Base-by-base conservation (phyloP, 2,329 filamentous ascomycete genomes). In the Pestalotiopsis sp. region DNA sequence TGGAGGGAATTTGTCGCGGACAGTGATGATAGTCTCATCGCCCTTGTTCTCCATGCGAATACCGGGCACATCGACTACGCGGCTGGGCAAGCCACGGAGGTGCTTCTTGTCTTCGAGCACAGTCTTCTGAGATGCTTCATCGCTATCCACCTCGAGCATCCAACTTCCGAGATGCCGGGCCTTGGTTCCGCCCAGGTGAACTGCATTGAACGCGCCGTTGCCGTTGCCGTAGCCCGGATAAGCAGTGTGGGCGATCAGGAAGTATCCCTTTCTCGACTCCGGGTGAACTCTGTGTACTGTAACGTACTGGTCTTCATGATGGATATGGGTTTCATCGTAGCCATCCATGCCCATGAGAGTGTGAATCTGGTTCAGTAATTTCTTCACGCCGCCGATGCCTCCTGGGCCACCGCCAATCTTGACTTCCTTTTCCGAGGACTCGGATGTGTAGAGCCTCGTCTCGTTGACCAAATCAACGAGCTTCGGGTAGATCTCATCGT, bases 271-370 rank as follows among this genome's bases (percentile, higher is more conserved):
- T 69, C 96, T 89, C 1, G 93, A 97, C 77, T 93, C 91, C 0
- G 95, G 96, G 77, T 99, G 95, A 2, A 98, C 94, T 70, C 97
- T 88, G 79, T 99, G 96, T 6, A 99, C 94, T 0, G 96, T 99
- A 76, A 99, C 92, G 77, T 97, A 98, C 79, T 99, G 93, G 68
- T 93, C 92, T 72, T 98, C 95, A 78, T 99, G 96, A 77, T 99
- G 95, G 66, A 99, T 94, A 76, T 98, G 95, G 7, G 94, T 97
- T 80, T 99, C 96, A 68, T 95, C 92, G 77, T 97, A 99, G 23
- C 92, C 93, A 72, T 98, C 94, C 77, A 94, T 93, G 71, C 96
- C 96, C 96, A 99, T 98, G 71, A 95, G 87, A 7, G 91, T 94
- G 79, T 99, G 97, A 64, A 99, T 95, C 76, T 95, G 91, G 79